These are phyloP conservation scores for Psilocybe azurescens DNA, from an alignment of 768 basidiomycete species.

Conservation along the genomic window DNA sequence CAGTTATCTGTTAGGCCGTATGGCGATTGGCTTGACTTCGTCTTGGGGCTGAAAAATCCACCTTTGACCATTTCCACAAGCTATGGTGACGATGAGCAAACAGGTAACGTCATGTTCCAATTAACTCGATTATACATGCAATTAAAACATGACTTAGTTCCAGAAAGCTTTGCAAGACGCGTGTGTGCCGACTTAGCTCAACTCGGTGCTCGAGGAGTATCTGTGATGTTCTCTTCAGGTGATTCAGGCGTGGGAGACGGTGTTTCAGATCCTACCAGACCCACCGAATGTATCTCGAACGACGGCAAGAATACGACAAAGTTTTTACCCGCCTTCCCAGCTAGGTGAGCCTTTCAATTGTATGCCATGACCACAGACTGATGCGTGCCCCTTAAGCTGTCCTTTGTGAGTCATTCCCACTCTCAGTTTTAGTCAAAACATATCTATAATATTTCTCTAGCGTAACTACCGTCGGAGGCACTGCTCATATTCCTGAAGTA, in stretches of 20 bases:
- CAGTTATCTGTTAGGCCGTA: constrained; percentile 26
- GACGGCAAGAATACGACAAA: constrained; percentile 55
- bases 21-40: constrained; percentile 64
- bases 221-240: constrained; percentile 68
- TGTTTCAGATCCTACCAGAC: constrained; percentile 53
- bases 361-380: neutral
- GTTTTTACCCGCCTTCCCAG: constrained; percentile 69
- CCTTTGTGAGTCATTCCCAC: constrained; percentile 47
- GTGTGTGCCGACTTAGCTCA: constrained; percentile 67
- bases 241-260: constrained; percentile 75
- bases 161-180: constrained; percentile 59
- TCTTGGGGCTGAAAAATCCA: constrained; percentile 48
- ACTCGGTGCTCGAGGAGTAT: constrained; percentile 70
- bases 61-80: constrained; percentile 74
- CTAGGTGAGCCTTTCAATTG: constrained; percentile 39
- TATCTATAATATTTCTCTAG: constrained; percentile 37
- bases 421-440: neutral
- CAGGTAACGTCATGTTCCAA: constrained; percentile 42
- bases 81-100: constrained; percentile 77
- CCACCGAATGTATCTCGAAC: constrained; percentile 60
- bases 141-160: constrained; percentile 43
- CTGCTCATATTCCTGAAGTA: constrained; percentile 60
- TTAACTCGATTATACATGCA: neutral
- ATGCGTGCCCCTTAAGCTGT: constrained; percentile 35
- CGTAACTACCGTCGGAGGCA: constrained; percentile 77